phyloP scores from a whole-genome alignment of 148 eudicot species.

The Cornus kousa region DNA sequence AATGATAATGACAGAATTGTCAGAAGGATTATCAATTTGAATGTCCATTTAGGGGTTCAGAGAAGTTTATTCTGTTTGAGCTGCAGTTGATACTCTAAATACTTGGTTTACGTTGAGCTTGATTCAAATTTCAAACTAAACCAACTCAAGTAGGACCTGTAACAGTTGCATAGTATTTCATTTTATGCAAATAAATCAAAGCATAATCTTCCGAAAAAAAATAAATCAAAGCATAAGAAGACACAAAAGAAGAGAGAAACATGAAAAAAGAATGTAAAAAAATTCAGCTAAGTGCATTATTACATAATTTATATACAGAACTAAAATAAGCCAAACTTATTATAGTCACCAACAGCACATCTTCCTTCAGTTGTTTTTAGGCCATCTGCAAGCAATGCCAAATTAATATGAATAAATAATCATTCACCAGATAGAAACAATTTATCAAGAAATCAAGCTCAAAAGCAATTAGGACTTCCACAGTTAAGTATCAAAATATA shows the following conservation, averaged over 20 bases:
- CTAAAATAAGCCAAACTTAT: conserved; percentile 36
- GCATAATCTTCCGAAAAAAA: too few species aligned
- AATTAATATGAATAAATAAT: conserved; percentile 3
- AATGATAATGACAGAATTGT: background rate
- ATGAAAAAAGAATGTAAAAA: background rate
- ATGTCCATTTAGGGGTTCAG: background rate
- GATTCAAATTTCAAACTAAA: background rate
- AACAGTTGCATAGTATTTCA: background rate
- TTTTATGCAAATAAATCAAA: background rate
- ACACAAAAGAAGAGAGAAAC: background rate
- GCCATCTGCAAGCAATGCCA: conserved; percentile 49
- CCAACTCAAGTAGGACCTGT: background rate
- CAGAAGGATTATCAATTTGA: background rate
- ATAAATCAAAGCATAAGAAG: background rate
- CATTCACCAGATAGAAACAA: background rate
- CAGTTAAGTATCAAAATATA: too few species aligned
- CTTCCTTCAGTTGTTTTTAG: conserved; percentile 84
- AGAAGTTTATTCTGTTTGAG: background rate
- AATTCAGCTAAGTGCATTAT: background rate
- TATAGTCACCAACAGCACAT: conserved; percentile 82
- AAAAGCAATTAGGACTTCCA: background rate
- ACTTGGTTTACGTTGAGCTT: background rate
- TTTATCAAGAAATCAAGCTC: background rate
- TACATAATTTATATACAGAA: background rate
- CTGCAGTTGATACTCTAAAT: background rate